These are phyloP conservation scores for Triticum dicoccoides DNA, from an alignment of 176 grass and related monocot species.

Conservation along the genomic window DNA sequence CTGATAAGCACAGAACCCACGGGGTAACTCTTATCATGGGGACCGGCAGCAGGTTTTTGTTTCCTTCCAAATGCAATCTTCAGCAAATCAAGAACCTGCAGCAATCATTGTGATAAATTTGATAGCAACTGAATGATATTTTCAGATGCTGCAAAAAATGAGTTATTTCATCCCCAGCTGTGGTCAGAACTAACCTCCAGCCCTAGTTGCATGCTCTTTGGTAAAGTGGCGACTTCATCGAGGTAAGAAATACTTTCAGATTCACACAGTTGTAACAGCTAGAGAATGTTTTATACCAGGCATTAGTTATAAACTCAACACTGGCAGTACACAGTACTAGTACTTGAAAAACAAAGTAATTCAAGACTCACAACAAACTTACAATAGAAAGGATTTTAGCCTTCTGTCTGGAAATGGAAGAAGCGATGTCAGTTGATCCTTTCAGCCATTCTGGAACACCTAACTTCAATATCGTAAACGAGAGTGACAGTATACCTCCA, in stretches of 20 bases:
- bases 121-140: conserved; percentile 21
- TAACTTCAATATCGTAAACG: conserved; percentile 68
- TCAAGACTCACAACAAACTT: conserved; percentile 35
- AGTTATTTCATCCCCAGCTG: conserved; percentile 9
- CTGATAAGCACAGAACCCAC: conserved; percentile 85
- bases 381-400: conserved; percentile 93
- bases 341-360: neutral
- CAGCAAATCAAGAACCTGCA: conserved; percentile 89
- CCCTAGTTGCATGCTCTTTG: conserved; percentile 71
- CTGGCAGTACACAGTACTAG: neutral
- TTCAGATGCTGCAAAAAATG: conserved; percentile 17
- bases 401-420: conserved; percentile 82
- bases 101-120: conserved; percentile 23
- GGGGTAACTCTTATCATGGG: conserved; percentile 64
- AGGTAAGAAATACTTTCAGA: conserved; percentile 95
- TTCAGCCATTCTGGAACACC: conserved; percentile 64
- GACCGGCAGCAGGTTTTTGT: conserved; percentile 35
- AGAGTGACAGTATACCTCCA: conserved; percentile 86
- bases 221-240: conserved; percentile 84
- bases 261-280: conserved; percentile 98
- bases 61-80: conserved; percentile 77
- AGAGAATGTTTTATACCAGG: conserved; percentile 27
- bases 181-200: conserved; percentile 61
- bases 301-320: conserved; percentile 14
- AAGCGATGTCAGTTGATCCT: conserved; percentile 58